Evolutionary conservation across 2,329 filamentous ascomycete genomes (phyloP), one percentile per base, ranked within the genome.

Genomic region (Pseudogymnoascus sp.): DNA sequence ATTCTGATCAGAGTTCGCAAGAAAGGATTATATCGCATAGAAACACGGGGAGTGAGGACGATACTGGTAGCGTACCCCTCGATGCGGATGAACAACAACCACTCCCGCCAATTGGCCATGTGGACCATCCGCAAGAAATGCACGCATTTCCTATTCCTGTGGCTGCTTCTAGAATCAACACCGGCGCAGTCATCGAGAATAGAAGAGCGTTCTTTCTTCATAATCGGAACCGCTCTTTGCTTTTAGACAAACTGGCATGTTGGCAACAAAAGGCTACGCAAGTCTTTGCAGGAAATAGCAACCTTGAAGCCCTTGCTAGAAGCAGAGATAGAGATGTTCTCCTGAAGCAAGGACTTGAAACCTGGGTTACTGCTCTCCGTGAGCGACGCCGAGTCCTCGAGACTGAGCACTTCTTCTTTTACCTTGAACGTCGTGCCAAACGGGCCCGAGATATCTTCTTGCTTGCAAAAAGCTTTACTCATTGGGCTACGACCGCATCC

Each of bases 401-500:
- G 66, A 83, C 78, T 5, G 78, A 83, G 59, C 75, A 74, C 38
- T 85, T 84, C 67, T 85, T 81, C 67, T 76, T 76, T 16, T 79
- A 80, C 59, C 75, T 87, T 14, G 84, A 87, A 71, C 78, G 75
- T 60, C 82, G 85, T 52, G 88, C 88, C 31, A 79, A 77, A 1
- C 81, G 83, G 67, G 87, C 87, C 52, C 83, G 88, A 64, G 81
- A 89, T 69, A 75, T 89, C 9, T 88, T 85, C 67, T 78, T 91
- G 5, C 73, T 88, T 63, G 83, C 80, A 3, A 87, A 85, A 71
- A 81, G 83, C 2, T 86, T 90, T 63, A 82, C 80, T 1, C 85
- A 88, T 66, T 96, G 91, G 91, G 82, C 83, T 9, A 81, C 83
- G 62, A 79, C 82, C 60, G 82, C 89, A 9, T 81, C 80, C 5